These are phyloP conservation scores for Penicillium arizonense DNA, from an alignment of 495 filamentous ascomycete genomes.

Conservation along the genomic window DNA sequence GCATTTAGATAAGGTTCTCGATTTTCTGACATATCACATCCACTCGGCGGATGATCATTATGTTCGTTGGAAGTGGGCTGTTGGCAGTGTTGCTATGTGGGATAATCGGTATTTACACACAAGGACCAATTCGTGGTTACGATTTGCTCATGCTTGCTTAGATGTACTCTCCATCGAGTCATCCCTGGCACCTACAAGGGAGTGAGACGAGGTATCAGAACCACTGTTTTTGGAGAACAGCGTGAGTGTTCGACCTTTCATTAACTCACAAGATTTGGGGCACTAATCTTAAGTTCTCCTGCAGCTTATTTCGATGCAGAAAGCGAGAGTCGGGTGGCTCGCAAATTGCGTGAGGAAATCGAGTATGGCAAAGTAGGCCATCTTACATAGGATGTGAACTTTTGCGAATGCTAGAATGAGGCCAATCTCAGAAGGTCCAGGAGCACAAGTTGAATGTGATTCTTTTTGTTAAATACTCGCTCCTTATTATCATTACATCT, in stretches of 20 bases:
- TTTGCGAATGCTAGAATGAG: not conserved
- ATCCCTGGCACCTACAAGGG: constrained; percentile 52
- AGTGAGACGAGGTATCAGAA: constrained; percentile 45
- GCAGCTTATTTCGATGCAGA: constrained; percentile 47
- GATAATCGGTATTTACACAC: constrained; percentile 39
- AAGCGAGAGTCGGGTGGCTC: constrained; percentile 41
- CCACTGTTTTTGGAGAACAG: constrained; percentile 55
- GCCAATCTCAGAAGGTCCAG: too few species aligned
- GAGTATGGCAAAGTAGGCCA: constrained; percentile 10
- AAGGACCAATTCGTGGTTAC: not conserved
- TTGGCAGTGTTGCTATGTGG: constrained; percentile 55
- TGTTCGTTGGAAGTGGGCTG: constrained; percentile 55
- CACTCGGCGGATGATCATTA: constrained; percentile 53
- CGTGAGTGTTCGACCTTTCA: constrained; percentile 33
- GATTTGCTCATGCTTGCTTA: not conserved
- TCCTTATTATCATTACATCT: too few species aligned
- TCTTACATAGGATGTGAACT: not conserved
- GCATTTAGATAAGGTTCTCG: constrained; percentile 42
- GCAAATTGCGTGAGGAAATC: not conserved
- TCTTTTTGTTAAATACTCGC: too few species aligned
- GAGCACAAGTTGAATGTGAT: too few species aligned
- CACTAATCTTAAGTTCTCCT: not conserved
- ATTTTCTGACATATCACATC: constrained; percentile 51
- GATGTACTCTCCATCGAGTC: constrained; percentile 48
- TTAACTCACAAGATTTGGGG: not conserved